Evolutionary conservation across 2,329 filamentous ascomycete species (phyloP), one percentile per base, ranked within the genome.

Genomic region (Microdochium trichocladiopsis): DNA sequence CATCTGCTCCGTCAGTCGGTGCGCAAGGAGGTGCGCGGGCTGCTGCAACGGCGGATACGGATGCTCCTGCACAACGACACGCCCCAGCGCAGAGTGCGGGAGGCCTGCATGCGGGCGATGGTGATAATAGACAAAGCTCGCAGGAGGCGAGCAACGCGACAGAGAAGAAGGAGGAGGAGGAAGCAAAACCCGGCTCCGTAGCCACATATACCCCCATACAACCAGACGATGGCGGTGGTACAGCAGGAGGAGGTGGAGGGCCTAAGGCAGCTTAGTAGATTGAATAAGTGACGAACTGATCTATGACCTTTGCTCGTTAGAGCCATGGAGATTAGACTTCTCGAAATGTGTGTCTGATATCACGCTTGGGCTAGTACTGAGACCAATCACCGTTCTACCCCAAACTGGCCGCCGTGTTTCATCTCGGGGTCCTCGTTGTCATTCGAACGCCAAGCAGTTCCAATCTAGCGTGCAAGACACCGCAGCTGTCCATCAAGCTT

Each of bases 31-130:
- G 18, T 57, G 25, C 47, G 36, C 14, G 28, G 9, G 25, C 47
- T 57, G 33, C 52, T 60, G 51, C 52, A 52, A 16, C 25, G 21
- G 31, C 53, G 53, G 51, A 45, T 45, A 21, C 12, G 18, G n/a
- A 21, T 4, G 41, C 41, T 45, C 16, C 18, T 45, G 5, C 41
- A 45, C 41, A 45, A 45, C 41, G 41, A 45, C 41, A 45, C 41
- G 18, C 41, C 41, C 16, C 41, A 45, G 41, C 18, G 41, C 18
- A 16, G 41, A 18, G 41, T 45, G 18, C 41, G 41, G 18, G 23
- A 25, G 25, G 47, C 47, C 4, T 48, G 23, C n/a, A 48, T 28
- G 47, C 25, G 23, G 21, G 25, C 23, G 18, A 21, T 28, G 23
- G 25, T 25, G 8, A 48, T 25, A 8, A 48, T 21, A 18, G 25